A percentile compares a stretch with the other conserved stretches of the same genome.
Evolutionary conservation across 2,329 filamentous ascomycete species (phyloP).

Genomic region (Ophiostoma australiae): DNA sequence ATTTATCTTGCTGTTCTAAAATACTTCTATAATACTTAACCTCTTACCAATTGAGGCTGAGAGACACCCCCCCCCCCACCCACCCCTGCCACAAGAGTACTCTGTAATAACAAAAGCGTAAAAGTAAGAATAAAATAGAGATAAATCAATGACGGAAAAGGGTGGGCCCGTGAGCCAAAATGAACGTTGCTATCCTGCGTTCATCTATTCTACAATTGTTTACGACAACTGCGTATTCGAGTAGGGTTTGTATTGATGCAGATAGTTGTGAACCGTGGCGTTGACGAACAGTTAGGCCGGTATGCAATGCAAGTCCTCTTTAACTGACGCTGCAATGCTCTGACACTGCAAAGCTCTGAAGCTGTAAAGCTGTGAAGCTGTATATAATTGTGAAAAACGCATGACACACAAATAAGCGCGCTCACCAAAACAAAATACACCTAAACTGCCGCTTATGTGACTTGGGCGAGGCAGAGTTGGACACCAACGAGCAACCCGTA

Average conservation of each 20-base stretch:
- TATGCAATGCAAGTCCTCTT: neutral
- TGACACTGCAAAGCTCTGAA: neutral
- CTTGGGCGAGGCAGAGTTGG: neutral
- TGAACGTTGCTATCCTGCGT: neutral
- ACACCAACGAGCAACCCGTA: neutral
- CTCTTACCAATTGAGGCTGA: neutral
- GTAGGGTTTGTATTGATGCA: neutral
- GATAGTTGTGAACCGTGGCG: neutral
- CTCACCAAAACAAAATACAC: neutral
- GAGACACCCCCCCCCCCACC: neutral
- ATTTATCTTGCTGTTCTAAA: neutral
- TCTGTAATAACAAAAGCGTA: neutral
- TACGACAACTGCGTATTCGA: neutral
- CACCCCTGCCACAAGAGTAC: neutral
- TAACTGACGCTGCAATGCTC: neutral
- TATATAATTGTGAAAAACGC: neutral
- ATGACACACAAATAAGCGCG: neutral
- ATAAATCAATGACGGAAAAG: neutral
- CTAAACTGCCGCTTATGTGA: neutral
- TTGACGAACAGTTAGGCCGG: neutral
- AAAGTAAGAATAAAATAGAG: neutral
- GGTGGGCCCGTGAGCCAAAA: neutral
- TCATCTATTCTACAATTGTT: neutral
- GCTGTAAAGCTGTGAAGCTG: neutral
- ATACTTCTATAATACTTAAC: neutral